Percentiles rank a stretch among this genome's conserved stretches.
phyloP scores from a whole-genome alignment of 2,329 filamentous ascomycete species.

The Penicillium sp. region DNA sequence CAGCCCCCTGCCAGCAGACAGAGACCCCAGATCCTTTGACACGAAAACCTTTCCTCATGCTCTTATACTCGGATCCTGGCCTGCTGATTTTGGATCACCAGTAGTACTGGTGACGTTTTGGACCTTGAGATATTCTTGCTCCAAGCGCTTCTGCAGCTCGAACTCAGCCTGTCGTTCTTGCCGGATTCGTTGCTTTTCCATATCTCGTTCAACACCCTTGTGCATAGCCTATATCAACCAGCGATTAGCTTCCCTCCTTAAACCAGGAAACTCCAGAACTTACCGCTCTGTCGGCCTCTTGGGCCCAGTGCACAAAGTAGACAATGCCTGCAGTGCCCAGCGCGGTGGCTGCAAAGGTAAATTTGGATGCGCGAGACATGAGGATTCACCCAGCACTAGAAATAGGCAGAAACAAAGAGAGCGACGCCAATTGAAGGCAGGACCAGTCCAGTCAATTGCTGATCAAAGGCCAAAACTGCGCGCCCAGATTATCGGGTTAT shows the following conservation, averaged over 20 bases:
- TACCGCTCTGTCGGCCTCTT: conserved; percentile 79
- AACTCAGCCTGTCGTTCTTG: conserved; percentile 90
- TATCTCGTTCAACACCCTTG: conserved; percentile 85
- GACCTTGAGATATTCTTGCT: conserved; percentile 84
- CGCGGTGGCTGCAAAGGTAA: conserved; percentile 76
- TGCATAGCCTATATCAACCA: conserved; percentile 71
- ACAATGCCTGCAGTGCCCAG: conserved; percentile 74
- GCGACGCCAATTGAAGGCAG: neutral
- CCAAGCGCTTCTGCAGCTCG: conserved; percentile 79
- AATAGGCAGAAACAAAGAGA: neutral
- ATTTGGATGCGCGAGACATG: conserved; percentile 89
- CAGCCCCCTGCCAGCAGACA: too few species aligned
- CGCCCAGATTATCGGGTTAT: conserved; percentile 25
- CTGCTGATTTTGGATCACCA: conserved; percentile 21
- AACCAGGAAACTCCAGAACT: conserved; percentile 30
- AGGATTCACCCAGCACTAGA: neutral
- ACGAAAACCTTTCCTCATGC: conserved; percentile 18
- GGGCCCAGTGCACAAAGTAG: conserved; percentile 82
- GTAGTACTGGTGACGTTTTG: conserved; percentile 67
- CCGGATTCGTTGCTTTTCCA: conserved; percentile 90
- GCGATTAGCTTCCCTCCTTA: conserved; percentile 5
- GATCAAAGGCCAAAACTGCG: conserved; percentile 9
- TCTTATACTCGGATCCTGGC: conserved; percentile 18
- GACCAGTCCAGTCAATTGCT: neutral
- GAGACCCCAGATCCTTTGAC: neutral